Evolutionary conservation across 1,139 yeast genomes (phyloP), one percentile per base, ranked within the genome.

Genomic region (Taphrina betulina): DNA sequence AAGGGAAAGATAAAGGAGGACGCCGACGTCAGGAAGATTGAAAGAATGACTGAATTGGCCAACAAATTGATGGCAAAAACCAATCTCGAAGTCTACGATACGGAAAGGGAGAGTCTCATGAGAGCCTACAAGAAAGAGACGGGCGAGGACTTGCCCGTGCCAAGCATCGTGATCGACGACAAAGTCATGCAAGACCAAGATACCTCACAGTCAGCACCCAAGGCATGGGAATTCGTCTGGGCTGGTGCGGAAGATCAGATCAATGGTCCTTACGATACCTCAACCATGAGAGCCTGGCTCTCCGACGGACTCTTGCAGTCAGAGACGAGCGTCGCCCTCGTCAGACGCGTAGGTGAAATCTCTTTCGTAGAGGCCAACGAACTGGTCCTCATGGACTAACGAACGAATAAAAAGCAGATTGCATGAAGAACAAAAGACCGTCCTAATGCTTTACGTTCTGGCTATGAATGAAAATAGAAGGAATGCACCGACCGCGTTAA

Each of bases 221-320:
- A n/a, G n/a, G 61, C 70, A 22, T 84, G 87, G 87, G 81, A 80
- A 61, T 83, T 80, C 65, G 72, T 75, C 61, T 84, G 89, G 88
- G 63, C 66, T 3, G 81, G 75, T 1, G 74, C 71, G 38, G 54
- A 50, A 20, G 72, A 72, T 2, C 74, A 72, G 24, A 63, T 81
- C 0, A 76, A 81, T 64, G 90, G 90, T 0, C 86, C 88, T 0
- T 82, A 73, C 64, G 70, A 83, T 0, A 62, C 71, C 1, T 71
- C 72, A 38, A 82, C 82, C 60, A 82, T 84, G 79, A 62, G 62
- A 2, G 77, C 77, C 58, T 84, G 92, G 92, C 75, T 75, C 52
- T 72, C 73, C 1, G 67, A 69, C 53, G 69, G 71, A 8, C 81
- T 83, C 64, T 83, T 84, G 64, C 74, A 78, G 10, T 10, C 40